Base-by-base conservation (phyloP, 2,329 filamentous ascomycete genomes). In the Ambrosiella beaveri region DNA sequence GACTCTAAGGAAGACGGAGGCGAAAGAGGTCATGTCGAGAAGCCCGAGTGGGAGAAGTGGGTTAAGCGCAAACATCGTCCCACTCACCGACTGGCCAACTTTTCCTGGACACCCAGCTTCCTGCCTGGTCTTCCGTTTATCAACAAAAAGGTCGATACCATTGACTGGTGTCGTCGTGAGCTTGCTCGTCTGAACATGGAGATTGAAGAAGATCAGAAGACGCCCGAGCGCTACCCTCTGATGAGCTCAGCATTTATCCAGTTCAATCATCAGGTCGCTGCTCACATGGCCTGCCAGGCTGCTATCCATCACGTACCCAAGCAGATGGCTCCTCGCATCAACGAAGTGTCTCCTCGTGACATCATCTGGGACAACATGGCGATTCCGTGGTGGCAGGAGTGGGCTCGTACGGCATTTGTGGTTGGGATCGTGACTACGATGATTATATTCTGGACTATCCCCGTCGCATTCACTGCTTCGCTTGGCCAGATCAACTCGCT, bases 221-320 rank as follows among this genome's bases (percentile, higher is more conserved):
- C 93, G 54, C 85, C 86, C 0, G 90, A 96, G 63, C 81, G 84
- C 3, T 97, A 88, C 62, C 90, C 91, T 0, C 72, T 90, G 52
- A 94, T 96, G 89, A 95, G 87, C 65, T 95, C 91, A 0, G 93
- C 93, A 0, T 98, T 98, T 64, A 89, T 98, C 61, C 93, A 98
- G 67, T 98, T 98, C 76, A 95, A 98, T 66, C 86, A 96, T 66
- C 93, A 98, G 68, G 87, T 96, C 1, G 90, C 91, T 5, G 93
- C 93, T 0, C 93, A 98, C 66, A 97, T 98, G 93, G 93, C 91
- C 59, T 96, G 89, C 67, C 93, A 98, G 68, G 83, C 88, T 53
- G 77, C 94, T 51, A 89, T 86, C 44, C 89, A 97, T 67, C 93
- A 98, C 65, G 70, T 95, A 0, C 93, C 93, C 1, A 87, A 87